Base-by-base conservation (phyloP, 1,284 basidiomycete species). In the Fistulina hepatica region DNA sequence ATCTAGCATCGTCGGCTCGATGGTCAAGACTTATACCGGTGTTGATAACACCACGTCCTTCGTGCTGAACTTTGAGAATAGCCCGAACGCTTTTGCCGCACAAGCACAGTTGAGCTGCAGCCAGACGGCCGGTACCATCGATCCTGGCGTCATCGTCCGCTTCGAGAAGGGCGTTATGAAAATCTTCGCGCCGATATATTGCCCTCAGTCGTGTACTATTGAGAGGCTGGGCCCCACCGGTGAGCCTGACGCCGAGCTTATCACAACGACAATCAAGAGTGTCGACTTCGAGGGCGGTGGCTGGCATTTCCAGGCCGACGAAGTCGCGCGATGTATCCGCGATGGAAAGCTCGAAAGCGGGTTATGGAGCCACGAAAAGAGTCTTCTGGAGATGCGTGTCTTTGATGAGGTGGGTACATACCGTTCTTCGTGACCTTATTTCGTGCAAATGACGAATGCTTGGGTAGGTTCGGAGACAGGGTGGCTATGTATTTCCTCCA, bases 31-130 rank as follows among this genome's bases (percentile, higher is more conserved):
- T 2, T 56, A 78, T 28, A 91, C 84, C 0, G 76, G 76, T 12
- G 89, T 93, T 21, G 91, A 95, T 57, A 69, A 69, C 43, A 78
- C 66, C 54, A 89, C 86, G 2, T 67, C 77, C 15, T 86, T 88
- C 62, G 72, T 72, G 5, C 67, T 93, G 41, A 77, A 75, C 51
- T 93, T 90, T 63, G 60, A 57, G n/a, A n/a, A n/a, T n/a, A n/a
- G n/a, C 17, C 48, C 59, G 26, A 58, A 60, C 8, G 55, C 58
- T 3, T 61, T 81, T 20, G 57, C 64, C 19, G 78, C 81, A 2
- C 79, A 83, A 52, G 82, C 81, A 4, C 61, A 77, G 19, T 61
- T 84, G 32, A 74, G 65, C 46, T 77, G 73, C 58, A 77, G 69
- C 56, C 73, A 80, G 43, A 76, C 69, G 27, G 48, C 69, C 10